Percentiles rank a stretch among this genome's conserved stretches.
phyloP scores from a whole-genome alignment of 768 basidiomycete species.

The Hericium coralloides region DNA sequence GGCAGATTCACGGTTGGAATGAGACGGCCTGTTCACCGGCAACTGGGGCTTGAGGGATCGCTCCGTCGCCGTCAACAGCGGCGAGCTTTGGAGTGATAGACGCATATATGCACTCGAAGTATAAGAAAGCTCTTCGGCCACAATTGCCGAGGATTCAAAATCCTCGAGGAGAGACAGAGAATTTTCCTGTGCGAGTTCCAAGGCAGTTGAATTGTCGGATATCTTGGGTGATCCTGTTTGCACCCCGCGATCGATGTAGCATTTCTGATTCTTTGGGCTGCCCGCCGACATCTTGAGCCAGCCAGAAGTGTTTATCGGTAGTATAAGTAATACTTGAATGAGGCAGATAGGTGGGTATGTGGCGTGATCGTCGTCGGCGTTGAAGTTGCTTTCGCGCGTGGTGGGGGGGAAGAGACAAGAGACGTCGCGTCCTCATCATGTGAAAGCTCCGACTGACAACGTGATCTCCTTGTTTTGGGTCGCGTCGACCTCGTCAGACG shows the following conservation, averaged over 20 bases:
- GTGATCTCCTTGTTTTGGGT: not conserved
- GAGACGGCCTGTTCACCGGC: slow-evolving; percentile 9
- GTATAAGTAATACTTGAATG: not conserved
- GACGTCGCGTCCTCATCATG: slow-evolving; percentile 8
- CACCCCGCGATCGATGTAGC: slow-evolving; percentile 12
- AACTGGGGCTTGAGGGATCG: slow-evolving; percentile 7
- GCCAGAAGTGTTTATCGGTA: not conserved
- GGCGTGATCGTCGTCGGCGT: not conserved
- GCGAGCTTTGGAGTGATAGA: not conserved
- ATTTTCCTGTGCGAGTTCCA: not conserved
- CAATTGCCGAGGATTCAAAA: not conserved
- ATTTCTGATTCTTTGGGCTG: not conserved
- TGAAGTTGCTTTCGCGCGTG: not conserved
- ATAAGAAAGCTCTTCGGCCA: not conserved
- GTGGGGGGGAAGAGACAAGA: not conserved
- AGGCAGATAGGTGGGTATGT: not conserved
- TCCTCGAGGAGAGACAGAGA: not conserved
- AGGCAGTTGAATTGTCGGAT: not conserved
- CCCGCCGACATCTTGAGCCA: not conserved
- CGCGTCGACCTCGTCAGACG: too few species aligned
- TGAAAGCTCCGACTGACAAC: not conserved
- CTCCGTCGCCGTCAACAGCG: not conserved
- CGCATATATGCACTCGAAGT: slow-evolving; percentile 11
- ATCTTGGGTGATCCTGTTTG: slow-evolving; percentile 8
- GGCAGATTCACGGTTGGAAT: not conserved